These are phyloP conservation scores for Apiospora marii DNA, from an alignment of 2,329 filamentous ascomycete genomes.

Conservation along the genomic window DNA sequence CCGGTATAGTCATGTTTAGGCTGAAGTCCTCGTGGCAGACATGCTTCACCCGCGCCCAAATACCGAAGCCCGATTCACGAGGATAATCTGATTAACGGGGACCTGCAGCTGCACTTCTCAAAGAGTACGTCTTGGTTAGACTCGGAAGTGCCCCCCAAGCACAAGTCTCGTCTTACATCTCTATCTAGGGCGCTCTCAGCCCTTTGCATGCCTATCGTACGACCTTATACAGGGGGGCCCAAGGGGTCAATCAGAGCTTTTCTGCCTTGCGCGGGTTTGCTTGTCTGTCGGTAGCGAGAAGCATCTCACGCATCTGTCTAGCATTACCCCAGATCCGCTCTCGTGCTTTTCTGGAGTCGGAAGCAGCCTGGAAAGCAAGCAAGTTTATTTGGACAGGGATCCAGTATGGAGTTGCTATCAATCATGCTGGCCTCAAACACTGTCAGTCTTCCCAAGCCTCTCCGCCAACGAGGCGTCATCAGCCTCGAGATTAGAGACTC, in stretches of 20 bases:
- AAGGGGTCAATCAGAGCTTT: neutral
- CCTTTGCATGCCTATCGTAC: constrained; percentile 1
- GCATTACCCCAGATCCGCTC: constrained; percentile 20
- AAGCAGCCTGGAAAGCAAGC: neutral
- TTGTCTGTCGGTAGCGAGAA: constrained; percentile 8
- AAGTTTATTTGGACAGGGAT: neutral
- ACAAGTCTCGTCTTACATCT: neutral
- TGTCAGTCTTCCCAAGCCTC: neutral
- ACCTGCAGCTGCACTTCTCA: constrained; percentile 10
- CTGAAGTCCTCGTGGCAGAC: constrained; percentile 19
- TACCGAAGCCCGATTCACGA: constrained; percentile 10
- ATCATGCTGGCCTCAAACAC: neutral
- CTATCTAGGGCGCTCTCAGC: neutral
- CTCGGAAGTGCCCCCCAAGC: neutral
- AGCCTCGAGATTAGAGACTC: too few relatives aligned
- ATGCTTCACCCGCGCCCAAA: neutral
- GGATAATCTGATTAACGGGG: constrained; percentile 6
- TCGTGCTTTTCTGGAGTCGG: constrained; percentile 8
- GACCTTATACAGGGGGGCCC: neutral
- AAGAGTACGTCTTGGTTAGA: neutral
- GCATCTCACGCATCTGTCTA: constrained; percentile 4
- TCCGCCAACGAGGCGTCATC: neutral
- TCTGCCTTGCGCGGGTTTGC: neutral
- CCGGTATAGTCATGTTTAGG: neutral
- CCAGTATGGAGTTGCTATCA: neutral